These are phyloP conservation scores for Kingdonia uniflora DNA, from an alignment of 164 flowering plant species.

Conservation along the genomic window DNA sequence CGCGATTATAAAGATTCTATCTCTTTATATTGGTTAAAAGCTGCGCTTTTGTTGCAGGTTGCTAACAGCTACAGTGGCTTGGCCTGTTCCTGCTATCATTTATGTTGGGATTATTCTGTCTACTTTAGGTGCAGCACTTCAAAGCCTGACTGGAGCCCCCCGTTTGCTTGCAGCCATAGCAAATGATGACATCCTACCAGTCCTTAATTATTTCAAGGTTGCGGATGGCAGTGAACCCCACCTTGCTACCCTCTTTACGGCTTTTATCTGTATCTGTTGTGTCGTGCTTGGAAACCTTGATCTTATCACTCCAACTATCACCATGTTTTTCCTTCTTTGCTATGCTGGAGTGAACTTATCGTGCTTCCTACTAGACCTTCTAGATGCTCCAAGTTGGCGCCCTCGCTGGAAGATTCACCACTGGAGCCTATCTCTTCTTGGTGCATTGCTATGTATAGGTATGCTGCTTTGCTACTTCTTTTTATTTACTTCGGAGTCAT, in stretches of 20 bases:
- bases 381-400: slow-evolving; percentile 99
- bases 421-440: slow-evolving; percentile 96
- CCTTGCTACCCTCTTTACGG: slow-evolving; percentile 86
- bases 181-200: slow-evolving; percentile 93
- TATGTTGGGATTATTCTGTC: slow-evolving; percentile 92
- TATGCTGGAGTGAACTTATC: slow-evolving; percentile 95
- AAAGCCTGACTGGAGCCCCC: slow-evolving; percentile 92
- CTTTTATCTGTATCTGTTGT: slow-evolving; percentile 78
- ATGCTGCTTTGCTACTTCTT: slow-evolving; percentile 12
- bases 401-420: slow-evolving; percentile 99
- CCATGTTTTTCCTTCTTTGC: slow-evolving; percentile 95
- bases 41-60: slow-evolving; percentile 38
- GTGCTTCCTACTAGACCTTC: slow-evolving; percentile 94
- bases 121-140: slow-evolving; percentile 96
- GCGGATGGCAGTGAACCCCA: slow-evolving; percentile 84
- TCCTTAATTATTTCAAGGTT: slow-evolving; percentile 89
- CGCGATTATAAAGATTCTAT: too few relatives aligned
- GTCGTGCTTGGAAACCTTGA: slow-evolving; percentile 90
- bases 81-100: slow-evolving; percentile 87
- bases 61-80: slow-evolving; percentile 92
- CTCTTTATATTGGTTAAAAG: too few relatives aligned
- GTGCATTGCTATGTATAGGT: slow-evolving; percentile 88
- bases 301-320: slow-evolving; percentile 85
- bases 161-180: slow-evolving; percentile 98
- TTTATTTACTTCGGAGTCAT: too few relatives aligned